Evolutionary conservation across 2,329 filamentous ascomycete genomes (phyloP).

Genomic region (Fusarium kyushuense): DNA sequence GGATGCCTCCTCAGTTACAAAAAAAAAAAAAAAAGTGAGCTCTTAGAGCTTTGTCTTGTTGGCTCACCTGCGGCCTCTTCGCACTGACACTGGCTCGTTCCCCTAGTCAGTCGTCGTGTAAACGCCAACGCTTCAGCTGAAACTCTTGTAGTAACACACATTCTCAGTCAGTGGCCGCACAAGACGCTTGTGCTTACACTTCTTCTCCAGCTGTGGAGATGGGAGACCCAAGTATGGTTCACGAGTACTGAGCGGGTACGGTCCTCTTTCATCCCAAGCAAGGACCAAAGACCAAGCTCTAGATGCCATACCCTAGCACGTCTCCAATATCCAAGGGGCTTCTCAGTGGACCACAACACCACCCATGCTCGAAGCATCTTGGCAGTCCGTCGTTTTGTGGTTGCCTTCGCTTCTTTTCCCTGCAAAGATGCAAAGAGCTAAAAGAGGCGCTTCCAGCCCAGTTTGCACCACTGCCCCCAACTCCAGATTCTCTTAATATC

Average conservation of each 20-base stretch:
- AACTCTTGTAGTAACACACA: slow-evolving; percentile 1
- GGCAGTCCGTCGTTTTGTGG: slow-evolving; percentile 48
- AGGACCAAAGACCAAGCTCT: slow-evolving; percentile 3
- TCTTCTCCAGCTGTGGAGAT: slow-evolving; percentile 3
- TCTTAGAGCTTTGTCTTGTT: slow-evolving; percentile 8
- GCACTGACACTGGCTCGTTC: slow-evolving; percentile 18
- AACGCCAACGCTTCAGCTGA: slow-evolving; percentile 15
- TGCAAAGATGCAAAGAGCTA: slow-evolving; percentile 35
- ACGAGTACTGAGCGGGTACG: slow-evolving; percentile 20
- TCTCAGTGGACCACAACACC: slow-evolving; percentile 39
- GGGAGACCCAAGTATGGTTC: not conserved
- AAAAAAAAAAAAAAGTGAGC: not conserved
- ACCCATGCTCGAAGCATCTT: slow-evolving; percentile 39
- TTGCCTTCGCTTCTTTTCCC: slow-evolving; percentile 42
- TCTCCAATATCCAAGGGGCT: slow-evolving; percentile 40
- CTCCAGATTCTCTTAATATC: slow-evolving; percentile 48
- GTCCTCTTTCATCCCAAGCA: slow-evolving; percentile 28
- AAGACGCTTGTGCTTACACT: slow-evolving; percentile 8
- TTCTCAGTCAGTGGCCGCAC: slow-evolving; percentile 1
- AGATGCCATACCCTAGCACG: slow-evolving; percentile 16
- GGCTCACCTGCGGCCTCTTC: slow-evolving; percentile 8
- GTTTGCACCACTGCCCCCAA: slow-evolving; percentile 37
- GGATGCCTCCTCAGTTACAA: slow-evolving; percentile 19
- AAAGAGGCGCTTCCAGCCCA: slow-evolving; percentile 43
- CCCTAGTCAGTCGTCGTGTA: slow-evolving; percentile 13